A percentile compares a stretch with the other conserved stretches of the same genome.
Conservation (phyloP, 495 filamentous ascomycete genomes). For the Aspergillus sparsus region DNA sequence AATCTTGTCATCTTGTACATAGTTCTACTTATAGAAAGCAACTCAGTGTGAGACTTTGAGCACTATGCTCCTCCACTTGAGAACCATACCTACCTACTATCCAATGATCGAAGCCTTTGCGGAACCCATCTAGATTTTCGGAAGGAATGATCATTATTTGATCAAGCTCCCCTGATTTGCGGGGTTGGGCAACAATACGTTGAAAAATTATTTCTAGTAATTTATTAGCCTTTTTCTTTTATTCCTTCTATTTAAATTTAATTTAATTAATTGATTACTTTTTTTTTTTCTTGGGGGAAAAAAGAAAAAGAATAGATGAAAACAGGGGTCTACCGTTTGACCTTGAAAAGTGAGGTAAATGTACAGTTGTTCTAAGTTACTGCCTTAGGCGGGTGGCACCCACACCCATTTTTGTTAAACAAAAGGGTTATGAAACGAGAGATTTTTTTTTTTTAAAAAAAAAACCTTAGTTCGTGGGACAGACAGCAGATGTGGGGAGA, state of each 20-base stretch:
- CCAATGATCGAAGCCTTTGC: not conserved
- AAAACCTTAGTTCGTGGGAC: too few relatives aligned
- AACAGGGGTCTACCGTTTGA: not conserved
- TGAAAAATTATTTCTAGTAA: not conserved
- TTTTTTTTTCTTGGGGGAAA: not conserved
- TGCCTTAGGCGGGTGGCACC: slow-evolving; percentile 10
- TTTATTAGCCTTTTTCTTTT: not conserved
- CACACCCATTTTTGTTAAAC: not conserved
- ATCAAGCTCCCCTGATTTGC: slow-evolving; percentile 6
- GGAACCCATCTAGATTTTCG: not conserved
- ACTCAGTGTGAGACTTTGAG: not conserved
- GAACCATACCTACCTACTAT: not conserved
- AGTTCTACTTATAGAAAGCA: not conserved
- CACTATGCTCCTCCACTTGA: not conserved
- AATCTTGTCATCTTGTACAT: not conserved
- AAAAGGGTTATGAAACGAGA: not conserved
- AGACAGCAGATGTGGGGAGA: not conserved
- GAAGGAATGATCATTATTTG: not conserved
- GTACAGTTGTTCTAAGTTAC: not conserved
- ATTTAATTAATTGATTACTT: not conserved
- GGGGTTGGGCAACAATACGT: slow-evolving; percentile 17
- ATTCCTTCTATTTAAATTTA: not conserved
- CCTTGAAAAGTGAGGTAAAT: too few relatives aligned
- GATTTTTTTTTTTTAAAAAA: too few relatives aligned
- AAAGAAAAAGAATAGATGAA: not conserved